Evolutionary conservation across 2,329 filamentous ascomycete genomes (phyloP).

Genomic region (Neophaeococcomyces aloes): DNA sequence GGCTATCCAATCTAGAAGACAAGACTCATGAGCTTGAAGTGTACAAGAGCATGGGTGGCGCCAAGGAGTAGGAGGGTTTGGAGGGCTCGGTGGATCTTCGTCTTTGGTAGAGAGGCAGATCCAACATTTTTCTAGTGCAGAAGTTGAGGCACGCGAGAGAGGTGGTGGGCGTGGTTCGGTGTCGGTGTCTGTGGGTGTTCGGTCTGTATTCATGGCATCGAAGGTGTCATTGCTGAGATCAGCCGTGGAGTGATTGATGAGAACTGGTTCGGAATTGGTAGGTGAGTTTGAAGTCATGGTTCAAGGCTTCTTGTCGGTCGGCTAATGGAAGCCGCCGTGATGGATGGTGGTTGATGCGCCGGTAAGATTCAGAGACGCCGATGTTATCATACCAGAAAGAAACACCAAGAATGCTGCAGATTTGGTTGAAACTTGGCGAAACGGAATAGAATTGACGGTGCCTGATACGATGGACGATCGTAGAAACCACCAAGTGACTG

Average conservation of each 20-base stretch:
- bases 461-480: too few species aligned
- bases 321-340: too few species aligned
- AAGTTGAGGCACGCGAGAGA: slow-evolving; percentile 26
- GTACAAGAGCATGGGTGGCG: slow-evolving; percentile 83
- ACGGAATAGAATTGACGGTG: too few species aligned
- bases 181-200: slow-evolving; percentile 2
- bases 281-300: slow-evolving; percentile 17
- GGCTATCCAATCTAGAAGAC: slow-evolving; percentile 85
- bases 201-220: not conserved
- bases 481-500: too few species aligned
- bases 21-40: slow-evolving; percentile 79
- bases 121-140: slow-evolving; percentile 47
- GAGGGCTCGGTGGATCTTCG: slow-evolving; percentile 28
- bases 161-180: slow-evolving; percentile 10
- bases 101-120: slow-evolving; percentile 61
- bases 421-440: too few species aligned
- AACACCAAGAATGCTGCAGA: too few species aligned
- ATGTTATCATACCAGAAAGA: too few species aligned
- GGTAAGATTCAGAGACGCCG: too few species aligned
- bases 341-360: too few species aligned
- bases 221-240: slow-evolving; percentile 2
- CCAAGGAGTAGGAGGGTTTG: slow-evolving; percentile 54
- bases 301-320: not conserved
- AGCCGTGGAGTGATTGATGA: slow-evolving; percentile 16
- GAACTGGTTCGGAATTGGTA: slow-evolving; percentile 18